A percentile compares a stretch with the other conserved stretches of the same genome.
Conservation (phyloP, 345 rosid genomes). For the Ceriops tagal region DNA sequence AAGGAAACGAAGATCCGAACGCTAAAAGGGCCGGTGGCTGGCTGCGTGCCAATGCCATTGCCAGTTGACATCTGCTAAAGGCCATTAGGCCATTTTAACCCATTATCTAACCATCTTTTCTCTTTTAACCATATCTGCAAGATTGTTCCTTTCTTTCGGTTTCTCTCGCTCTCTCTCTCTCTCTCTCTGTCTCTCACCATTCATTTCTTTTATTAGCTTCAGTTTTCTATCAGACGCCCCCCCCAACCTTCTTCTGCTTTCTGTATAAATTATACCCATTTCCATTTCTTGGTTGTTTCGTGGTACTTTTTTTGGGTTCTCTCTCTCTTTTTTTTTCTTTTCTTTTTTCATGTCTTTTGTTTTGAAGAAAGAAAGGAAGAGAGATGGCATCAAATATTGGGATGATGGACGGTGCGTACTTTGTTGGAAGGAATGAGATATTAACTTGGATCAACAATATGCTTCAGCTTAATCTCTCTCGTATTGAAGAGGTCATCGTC, state of each 20-base stretch:
- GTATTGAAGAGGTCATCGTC: conserved; percentile 71
- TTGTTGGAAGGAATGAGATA: conserved; percentile 93
- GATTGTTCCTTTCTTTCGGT: not conserved
- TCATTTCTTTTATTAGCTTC: conserved; percentile 8
- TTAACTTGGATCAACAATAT: conserved; percentile 86
- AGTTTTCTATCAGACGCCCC: not conserved
- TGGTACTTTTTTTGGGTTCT: not conserved
- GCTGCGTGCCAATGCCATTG: not conserved
- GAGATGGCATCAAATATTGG: conserved; percentile 80
- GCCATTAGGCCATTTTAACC: no score
- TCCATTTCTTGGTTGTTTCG: not conserved
- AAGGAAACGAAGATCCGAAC: no score
- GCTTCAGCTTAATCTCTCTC: conserved; percentile 85
- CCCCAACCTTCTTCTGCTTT: not conserved
- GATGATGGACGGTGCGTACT: conserved; percentile 97
- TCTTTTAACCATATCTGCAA: not conserved
- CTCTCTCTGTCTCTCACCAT: conserved; percentile 3
- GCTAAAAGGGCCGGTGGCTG: conserved; percentile 10
- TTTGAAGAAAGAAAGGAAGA: not conserved
- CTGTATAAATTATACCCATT: conserved; percentile 5
- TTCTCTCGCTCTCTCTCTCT: conserved; percentile 4
- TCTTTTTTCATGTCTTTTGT: not conserved
- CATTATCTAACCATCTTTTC: no score
- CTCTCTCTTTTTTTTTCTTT: not conserved
- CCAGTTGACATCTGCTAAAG: no score